Conservation (phyloP, 345 rosid genomes). For the Noccaea bulbosa region DNA sequence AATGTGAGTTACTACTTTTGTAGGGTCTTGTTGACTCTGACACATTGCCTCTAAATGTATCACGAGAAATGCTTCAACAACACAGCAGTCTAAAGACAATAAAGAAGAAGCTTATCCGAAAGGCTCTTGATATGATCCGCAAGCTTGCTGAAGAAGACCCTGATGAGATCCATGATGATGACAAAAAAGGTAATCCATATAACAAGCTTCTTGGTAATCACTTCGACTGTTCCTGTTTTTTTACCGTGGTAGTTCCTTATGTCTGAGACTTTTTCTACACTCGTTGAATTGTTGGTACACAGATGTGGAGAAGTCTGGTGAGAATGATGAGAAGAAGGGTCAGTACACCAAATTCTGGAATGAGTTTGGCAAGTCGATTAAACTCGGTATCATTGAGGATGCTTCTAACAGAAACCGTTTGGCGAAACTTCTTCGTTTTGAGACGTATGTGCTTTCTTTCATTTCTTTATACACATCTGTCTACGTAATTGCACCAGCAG, state of each 20-base stretch:
- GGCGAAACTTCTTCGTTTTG: constrained; percentile 92
- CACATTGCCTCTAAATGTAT: constrained; percentile 90
- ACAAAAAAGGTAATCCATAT: constrained; percentile 63
- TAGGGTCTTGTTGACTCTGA: constrained; percentile 99
- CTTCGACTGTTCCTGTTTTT: not conserved
- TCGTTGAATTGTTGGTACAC: constrained; percentile 27
- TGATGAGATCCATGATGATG: constrained; percentile 72
- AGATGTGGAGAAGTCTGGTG: constrained; percentile 70
- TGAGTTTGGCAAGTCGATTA: constrained; percentile 95
- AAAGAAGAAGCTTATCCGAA: constrained; percentile 94
- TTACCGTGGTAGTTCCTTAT: not conserved
- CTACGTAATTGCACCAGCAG: not conserved
- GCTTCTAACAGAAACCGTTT: constrained; percentile 92
- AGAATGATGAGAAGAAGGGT: constrained; percentile 80
- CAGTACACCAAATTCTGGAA: constrained; percentile 95
- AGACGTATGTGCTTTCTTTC: constrained; percentile 56
- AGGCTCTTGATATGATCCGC: constrained; percentile 96
- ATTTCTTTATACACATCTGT: constrained; percentile 4
- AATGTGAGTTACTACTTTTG: constrained; percentile 36
- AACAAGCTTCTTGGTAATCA: constrained; percentile 17
- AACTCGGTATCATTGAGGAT: constrained; percentile 95
- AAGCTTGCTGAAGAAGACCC: constrained; percentile 93
- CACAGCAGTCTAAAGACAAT: constrained; percentile 96
- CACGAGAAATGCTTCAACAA: constrained; percentile 98
- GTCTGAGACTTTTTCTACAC: not conserved